Conservation (phyloP, 768 basidiomycete species). For the Cystobasidium onofrii region DNA sequence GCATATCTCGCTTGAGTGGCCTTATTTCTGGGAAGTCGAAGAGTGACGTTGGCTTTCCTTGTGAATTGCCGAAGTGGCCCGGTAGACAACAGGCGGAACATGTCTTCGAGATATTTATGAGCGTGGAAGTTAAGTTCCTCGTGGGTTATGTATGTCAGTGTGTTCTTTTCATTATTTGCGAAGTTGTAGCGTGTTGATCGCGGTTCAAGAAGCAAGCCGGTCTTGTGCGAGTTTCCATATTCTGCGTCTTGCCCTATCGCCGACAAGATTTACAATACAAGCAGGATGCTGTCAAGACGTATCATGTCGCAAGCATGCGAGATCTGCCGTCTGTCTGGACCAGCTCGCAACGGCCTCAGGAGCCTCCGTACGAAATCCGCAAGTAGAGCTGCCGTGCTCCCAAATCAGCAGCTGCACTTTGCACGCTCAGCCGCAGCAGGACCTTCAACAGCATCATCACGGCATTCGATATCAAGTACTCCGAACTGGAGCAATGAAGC, state of each 20-base stretch:
- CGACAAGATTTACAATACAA: neutral
- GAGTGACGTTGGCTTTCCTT: neutral
- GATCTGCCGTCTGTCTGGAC: neutral
- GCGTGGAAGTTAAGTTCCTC: no score
- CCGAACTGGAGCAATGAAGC: conserved; percentile 20
- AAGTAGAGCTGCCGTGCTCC: neutral
- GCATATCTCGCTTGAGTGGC: neutral
- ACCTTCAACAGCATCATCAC: neutral
- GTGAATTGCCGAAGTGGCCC: neutral
- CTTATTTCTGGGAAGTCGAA: neutral
- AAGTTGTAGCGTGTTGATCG: neutral
- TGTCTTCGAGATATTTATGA: neutral
- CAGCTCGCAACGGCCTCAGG: neutral
- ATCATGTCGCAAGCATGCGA: neutral
- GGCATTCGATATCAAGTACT: neutral
- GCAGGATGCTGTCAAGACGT: neutral
- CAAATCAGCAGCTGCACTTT: neutral
- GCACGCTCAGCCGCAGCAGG: conserved; percentile 4
- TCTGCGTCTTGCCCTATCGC: neutral
- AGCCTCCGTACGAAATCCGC: neutral
- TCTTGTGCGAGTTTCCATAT: neutral
- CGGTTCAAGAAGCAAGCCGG: neutral
- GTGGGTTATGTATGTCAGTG: neutral
- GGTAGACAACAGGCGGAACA: neutral
- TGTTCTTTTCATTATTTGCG: neutral